Evolutionary conservation across 1,284 basidiomycete species (phyloP).

Genomic region (Apiotrichum akiyoshidainum): DNA sequence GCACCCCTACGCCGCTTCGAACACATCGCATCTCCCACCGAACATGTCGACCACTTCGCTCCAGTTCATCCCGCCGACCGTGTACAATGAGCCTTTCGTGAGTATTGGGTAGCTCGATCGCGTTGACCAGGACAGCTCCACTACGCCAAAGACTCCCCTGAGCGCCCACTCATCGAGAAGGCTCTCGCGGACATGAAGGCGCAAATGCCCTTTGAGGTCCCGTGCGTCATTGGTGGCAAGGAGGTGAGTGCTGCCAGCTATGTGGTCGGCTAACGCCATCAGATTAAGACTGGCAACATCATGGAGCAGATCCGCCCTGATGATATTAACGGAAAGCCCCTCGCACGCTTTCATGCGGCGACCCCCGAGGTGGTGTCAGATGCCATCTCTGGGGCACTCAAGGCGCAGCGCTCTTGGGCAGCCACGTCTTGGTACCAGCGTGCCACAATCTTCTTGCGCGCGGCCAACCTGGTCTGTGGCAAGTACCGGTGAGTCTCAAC

Average conservation of each 20-base stretch:
- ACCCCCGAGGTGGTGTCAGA: constrained; percentile 69
- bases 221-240: constrained; percentile 86
- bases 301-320: constrained; percentile 72
- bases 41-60: constrained; percentile 3
- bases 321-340: constrained; percentile 68
- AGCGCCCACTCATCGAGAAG: constrained; percentile 70
- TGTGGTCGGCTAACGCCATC: neutral
- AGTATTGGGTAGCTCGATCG: constrained; percentile 24
- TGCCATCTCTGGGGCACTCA: constrained; percentile 83
- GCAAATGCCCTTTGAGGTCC: constrained; percentile 82
- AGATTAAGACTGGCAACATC: constrained; percentile 5
- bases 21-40: neutral
- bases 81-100: constrained; percentile 90
- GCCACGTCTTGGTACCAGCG: constrained; percentile 90
- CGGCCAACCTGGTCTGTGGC: constrained; percentile 85
- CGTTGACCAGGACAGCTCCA: constrained; percentile 46
- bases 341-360: constrained; percentile 87
- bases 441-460: constrained; percentile 95
- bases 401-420: constrained; percentile 86
- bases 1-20: too few relatives aligned
- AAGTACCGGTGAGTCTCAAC: constrained; percentile 66
- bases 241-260: constrained; percentile 57
- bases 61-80: constrained; percentile 54
- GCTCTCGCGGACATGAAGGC: constrained; percentile 77
- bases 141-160: constrained; percentile 75